A percentile compares a stretch with the other conserved stretches of the same genome.
Conservation (phyloP, 208 protist genomes). For the Leishmania braziliensis region DNA sequence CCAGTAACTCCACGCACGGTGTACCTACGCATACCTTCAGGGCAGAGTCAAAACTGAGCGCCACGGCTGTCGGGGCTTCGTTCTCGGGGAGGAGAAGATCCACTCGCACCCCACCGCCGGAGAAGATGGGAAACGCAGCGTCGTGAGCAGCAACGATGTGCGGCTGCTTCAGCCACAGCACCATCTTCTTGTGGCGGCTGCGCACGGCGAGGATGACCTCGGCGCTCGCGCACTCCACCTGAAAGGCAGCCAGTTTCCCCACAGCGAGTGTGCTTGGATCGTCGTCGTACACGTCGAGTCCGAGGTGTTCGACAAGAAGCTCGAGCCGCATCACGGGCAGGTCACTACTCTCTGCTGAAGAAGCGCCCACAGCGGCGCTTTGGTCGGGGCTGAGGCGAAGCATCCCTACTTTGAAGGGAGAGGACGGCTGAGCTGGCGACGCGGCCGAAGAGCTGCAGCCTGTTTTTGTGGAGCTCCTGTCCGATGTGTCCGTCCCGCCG, state of each 20-base stretch:
- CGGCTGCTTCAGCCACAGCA: constrained; percentile 53
- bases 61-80: constrained; percentile 35
- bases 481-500: not conserved
- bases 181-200: constrained; percentile 42
- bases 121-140: constrained; percentile 50
- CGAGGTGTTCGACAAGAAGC: constrained; percentile 58
- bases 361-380: not conserved
- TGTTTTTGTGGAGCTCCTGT: not conserved
- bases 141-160: constrained; percentile 53
- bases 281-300: constrained; percentile 76
- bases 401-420: not conserved
- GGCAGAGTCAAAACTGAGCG: constrained; percentile 42
- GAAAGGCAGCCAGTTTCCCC: constrained; percentile 47
- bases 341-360: constrained; percentile 15
- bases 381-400: not conserved
- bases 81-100: constrained; percentile 41
- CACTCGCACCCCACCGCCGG: constrained; percentile 37
- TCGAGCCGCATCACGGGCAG: constrained; percentile 60
- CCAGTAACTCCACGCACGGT: constrained; percentile 75
- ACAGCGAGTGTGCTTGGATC: constrained; percentile 40
- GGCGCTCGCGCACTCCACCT: constrained; percentile 50
- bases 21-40: constrained; percentile 68
- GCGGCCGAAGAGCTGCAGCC: not conserved
- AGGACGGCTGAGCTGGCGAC: not conserved
- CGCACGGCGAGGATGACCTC: constrained; percentile 66